These are phyloP conservation scores for Silene coronaria DNA, from an alignment of 179 eudicot genomes.

Conservation along the genomic window DNA sequence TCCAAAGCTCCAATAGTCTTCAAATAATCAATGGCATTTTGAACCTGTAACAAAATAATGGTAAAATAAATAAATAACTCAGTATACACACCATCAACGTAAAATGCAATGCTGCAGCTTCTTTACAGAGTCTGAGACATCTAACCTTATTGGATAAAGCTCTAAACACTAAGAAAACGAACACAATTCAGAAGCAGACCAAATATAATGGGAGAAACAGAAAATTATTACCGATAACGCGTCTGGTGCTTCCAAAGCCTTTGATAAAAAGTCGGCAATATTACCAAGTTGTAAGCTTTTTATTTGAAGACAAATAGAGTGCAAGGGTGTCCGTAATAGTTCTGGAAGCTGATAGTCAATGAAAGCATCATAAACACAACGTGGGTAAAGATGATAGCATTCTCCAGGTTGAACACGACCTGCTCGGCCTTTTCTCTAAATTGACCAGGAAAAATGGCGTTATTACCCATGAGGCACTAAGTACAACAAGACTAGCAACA, in stretches of 20 bases:
- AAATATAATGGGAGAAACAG: neutral
- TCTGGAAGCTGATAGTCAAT: slow-evolving; percentile 95
- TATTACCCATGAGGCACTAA: neutral
- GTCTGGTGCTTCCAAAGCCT: slow-evolving; percentile 91
- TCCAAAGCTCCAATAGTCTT: slow-evolving; percentile 95
- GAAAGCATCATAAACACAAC: slow-evolving; percentile 86
- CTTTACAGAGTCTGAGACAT: neutral
- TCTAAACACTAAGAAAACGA: neutral
- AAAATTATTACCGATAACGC: slow-evolving; percentile 50
- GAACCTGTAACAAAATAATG: slow-evolving; percentile 46
- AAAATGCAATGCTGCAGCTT: neutral
- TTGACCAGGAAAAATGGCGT: slow-evolving; percentile 1
- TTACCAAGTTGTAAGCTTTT: slow-evolving; percentile 86
- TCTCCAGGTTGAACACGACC: slow-evolving; percentile 98
- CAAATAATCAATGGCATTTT: slow-evolving; percentile 89
- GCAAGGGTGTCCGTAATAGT: slow-evolving; percentile 81
- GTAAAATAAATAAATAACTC: slow-evolving; percentile 4
- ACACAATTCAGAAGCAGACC: too few species aligned
- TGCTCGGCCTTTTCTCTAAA: slow-evolving; percentile 89
- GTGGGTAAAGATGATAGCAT: slow-evolving; percentile 90
- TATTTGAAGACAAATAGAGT: slow-evolving; percentile 94
- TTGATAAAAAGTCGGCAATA: slow-evolving; percentile 79
- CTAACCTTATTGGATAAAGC: neutral
- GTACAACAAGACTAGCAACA: slow-evolving; percentile 3
- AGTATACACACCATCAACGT: neutral